Base-by-base conservation (phyloP, 768 basidiomycete genomes). In the Tricholoma matsutake region DNA sequence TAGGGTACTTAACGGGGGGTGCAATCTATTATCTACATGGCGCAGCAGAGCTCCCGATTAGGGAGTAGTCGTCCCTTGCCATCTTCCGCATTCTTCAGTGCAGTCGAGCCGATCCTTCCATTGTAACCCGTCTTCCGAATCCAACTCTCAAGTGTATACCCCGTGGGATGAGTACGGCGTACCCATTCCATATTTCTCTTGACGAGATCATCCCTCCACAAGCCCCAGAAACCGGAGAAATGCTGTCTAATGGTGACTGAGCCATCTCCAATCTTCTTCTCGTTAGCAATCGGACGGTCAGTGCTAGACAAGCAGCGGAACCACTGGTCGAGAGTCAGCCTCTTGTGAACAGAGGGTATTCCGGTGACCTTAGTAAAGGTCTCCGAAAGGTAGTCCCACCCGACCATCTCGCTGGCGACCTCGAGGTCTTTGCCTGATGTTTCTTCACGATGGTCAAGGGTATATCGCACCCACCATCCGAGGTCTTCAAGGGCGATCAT, bases 171-270 rank as follows among this genome's bases (percentile, higher is more conserved):
- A 14, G 79, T 66, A 11, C 66, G 69, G 54, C 74, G 65, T 22
- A 81, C 71, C 78, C 79, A 81, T 4, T 76, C 74, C 73, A 79
- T 75, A 60, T 83, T 76, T 63, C 76, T 69, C 63, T 69, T 72
- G 41, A 83, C 66, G 35, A 81, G 64, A 62, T 76, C 75, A 56
- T 83, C 81, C 34, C 79, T 66, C 71, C 73, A 82, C 54, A 74
- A 58, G 14, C 71, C 69, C 78, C 78, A 83, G 68, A 76, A 81
- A 4, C 71, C 75, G 28, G 69, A 68, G 65, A 81, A 82, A 65
- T 78, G 81, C 69, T 79, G 67, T 41, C 66, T 65, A 16, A 72
- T 68, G 9, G 72, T 76, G 22, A 71, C 76, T 34, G 71, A 69
- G 5, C 70, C 72, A 51, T 73, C 70, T n/a, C 69, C 69, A 4